These are phyloP conservation scores for Acorus gramineus DNA, from an alignment of 106 monocot genomes.

Conservation along the genomic window DNA sequence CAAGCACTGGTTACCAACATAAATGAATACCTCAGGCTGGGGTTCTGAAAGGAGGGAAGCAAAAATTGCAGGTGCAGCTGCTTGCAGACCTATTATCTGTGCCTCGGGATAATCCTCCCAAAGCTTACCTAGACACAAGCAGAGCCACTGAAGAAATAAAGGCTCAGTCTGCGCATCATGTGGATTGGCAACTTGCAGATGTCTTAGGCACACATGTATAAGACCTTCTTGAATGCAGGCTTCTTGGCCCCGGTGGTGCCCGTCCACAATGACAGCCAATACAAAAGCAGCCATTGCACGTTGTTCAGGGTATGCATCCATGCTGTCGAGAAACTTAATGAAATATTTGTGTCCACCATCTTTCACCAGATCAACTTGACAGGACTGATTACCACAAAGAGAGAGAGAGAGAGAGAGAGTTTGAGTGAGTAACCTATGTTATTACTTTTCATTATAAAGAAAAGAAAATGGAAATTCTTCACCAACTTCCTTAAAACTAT, in stretches of 20 bases:
- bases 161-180: slow-evolving; percentile 73
- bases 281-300: slow-evolving; percentile 99
- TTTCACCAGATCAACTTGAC: slow-evolving; percentile 96
- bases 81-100: slow-evolving; percentile 61
- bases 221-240: slow-evolving; percentile 68
- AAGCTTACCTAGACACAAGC: slow-evolving; percentile 82
- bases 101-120: slow-evolving; percentile 95
- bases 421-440: not conserved
- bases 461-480: not conserved
- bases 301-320: slow-evolving; percentile 85
- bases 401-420: not conserved
- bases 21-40: slow-evolving; percentile 70
- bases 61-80: slow-evolving; percentile 54
- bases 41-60: slow-evolving; percentile 55
- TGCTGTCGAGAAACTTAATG: slow-evolving; percentile 89
- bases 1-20: not conserved
- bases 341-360: slow-evolving; percentile 92
- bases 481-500: too few species aligned
- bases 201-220: slow-evolving; percentile 76
- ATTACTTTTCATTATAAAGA: not conserved
- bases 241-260: slow-evolving; percentile 76
- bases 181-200: slow-evolving; percentile 51
- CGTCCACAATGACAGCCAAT: slow-evolving; percentile 90
- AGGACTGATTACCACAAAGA: slow-evolving; percentile 40
- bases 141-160: slow-evolving; percentile 93